Percentiles rank a stretch among this genome's conserved stretches.
Evolutionary conservation across 1,284 basidiomycete species (phyloP).

Genomic region (Irpex sp.): DNA sequence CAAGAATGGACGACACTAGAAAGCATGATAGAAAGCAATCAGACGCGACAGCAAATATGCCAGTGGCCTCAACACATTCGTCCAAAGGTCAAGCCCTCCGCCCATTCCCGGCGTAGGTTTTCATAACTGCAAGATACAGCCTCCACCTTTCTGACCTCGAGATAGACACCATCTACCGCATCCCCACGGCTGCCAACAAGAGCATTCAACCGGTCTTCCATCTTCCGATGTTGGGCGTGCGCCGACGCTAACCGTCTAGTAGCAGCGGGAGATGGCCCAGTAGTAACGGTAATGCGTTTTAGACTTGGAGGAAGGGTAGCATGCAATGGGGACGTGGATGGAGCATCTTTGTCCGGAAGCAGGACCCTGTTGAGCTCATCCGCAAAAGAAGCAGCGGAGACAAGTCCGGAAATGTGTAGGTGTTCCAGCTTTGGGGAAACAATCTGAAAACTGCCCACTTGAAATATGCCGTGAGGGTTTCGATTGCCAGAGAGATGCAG

Average conservation of each 20-base stretch:
- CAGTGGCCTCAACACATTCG: not conserved
- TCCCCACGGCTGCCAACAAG: not conserved
- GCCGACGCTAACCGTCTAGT: constrained; percentile 1
- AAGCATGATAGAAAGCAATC: no score
- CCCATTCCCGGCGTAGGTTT: not conserved
- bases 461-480: constrained; percentile 45
- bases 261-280: not conserved
- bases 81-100: not conserved
- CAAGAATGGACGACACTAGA: no score
- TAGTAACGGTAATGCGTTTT: constrained; percentile 4
- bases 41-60: not conserved
- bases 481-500: constrained; percentile 48
- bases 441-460: constrained; percentile 32
- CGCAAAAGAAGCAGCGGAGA: constrained; percentile 19
- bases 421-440: constrained; percentile 38
- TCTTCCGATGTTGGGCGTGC: constrained; percentile 7
- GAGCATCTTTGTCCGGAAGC: not conserved
- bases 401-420: constrained; percentile 36
- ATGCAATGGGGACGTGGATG: constrained; percentile 2
- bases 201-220: constrained; percentile 2
- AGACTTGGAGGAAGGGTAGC: constrained; percentile 13
- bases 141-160: not conserved
- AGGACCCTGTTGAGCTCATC: constrained; percentile 17
- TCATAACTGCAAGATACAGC: not conserved
- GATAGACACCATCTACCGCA: not conserved